Conservation (phyloP, 108 stramenopile genomes). For the Nitzschia putrida region DNA sequence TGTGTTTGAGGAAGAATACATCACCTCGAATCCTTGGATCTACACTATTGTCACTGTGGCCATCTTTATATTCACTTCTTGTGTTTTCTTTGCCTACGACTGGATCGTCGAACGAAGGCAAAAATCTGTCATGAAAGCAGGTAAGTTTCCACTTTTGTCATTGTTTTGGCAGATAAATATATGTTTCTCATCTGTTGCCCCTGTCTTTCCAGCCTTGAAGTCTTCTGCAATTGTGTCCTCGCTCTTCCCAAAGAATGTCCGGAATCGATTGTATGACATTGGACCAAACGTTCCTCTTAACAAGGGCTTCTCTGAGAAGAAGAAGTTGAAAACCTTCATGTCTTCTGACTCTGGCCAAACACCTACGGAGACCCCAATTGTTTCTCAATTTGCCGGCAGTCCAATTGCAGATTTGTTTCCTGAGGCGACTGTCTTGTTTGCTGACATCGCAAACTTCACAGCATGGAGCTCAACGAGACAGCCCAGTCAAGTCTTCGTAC, state of each 20-base stretch:
- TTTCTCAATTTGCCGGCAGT: no score
- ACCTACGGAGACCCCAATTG: no score
- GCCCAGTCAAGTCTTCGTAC: no score
- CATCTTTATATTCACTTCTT: slow-evolving; percentile 21
- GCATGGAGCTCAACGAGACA: no score
- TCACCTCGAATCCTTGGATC: slow-evolving; percentile 17
- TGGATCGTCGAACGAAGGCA: slow-evolving; percentile 32
- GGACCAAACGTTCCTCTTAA: neutral
- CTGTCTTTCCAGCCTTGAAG: slow-evolving; percentile 19
- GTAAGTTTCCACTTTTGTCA: neutral
- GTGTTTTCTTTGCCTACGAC: slow-evolving; percentile 30
- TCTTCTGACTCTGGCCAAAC: no score
- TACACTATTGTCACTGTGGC: neutral
- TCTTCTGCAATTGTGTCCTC: slow-evolving; percentile 45
- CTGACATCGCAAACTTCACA: no score
- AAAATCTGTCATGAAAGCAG: slow-evolving; percentile 21
- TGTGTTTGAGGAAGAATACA: slow-evolving; percentile 38
- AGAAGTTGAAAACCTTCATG: neutral
- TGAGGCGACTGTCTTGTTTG: no score
- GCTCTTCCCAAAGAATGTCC: slow-evolving; percentile 54
- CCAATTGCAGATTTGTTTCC: no score
- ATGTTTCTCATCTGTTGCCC: no score
- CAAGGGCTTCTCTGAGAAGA: neutral
- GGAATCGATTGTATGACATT: slow-evolving; percentile 36
- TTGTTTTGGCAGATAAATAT: no score